These are phyloP conservation scores for Moricandia arvensis DNA, from an alignment of 345 rosid genomes.

Conservation along the genomic window DNA sequence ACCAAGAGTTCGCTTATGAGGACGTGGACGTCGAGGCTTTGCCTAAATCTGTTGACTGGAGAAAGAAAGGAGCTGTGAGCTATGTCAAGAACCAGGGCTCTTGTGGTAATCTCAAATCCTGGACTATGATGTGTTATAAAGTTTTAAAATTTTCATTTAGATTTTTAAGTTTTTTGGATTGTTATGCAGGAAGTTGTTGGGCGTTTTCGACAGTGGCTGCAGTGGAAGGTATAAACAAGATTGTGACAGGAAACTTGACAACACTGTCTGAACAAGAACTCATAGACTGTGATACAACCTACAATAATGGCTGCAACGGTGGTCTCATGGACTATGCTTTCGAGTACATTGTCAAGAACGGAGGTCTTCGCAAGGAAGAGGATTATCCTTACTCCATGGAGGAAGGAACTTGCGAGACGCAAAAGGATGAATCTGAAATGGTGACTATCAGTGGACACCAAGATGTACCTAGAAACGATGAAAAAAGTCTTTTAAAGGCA, in stretches of 20 bases:
- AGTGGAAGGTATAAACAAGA: conserved; percentile 82
- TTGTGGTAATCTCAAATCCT: conserved; percentile 46
- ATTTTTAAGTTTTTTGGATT: background rate
- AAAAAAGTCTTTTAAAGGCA: conserved; percentile 64
- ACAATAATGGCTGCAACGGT: conserved; percentile 85
- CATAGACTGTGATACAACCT: conserved; percentile 68
- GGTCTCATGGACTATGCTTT: conserved; percentile 93
- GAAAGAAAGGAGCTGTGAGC: conserved; percentile 80
- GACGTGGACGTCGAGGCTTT: conserved; percentile 36
- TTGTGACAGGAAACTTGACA: conserved; percentile 66
- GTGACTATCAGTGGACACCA: conserved; percentile 62
- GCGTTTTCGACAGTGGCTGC: conserved; percentile 90
- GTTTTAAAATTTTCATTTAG: background rate
- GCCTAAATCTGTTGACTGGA: conserved; percentile 80
- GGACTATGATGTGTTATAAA: conserved; percentile 2
- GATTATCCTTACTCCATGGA: conserved; percentile 75
- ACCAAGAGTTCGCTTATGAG: conserved; percentile 40
- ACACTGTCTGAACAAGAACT: conserved; percentile 85
- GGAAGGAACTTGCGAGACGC: conserved; percentile 55
- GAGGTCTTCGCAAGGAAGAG: conserved; percentile 73
- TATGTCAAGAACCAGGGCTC: conserved; percentile 83
- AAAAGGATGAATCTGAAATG: conserved; percentile 56
- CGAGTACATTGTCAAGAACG: conserved; percentile 59
- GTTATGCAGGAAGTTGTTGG: conserved; percentile 83
- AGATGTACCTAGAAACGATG: conserved; percentile 69